Conservation (phyloP, 768 basidiomycete species). For the Dictyophora rubrovolvata region DNA sequence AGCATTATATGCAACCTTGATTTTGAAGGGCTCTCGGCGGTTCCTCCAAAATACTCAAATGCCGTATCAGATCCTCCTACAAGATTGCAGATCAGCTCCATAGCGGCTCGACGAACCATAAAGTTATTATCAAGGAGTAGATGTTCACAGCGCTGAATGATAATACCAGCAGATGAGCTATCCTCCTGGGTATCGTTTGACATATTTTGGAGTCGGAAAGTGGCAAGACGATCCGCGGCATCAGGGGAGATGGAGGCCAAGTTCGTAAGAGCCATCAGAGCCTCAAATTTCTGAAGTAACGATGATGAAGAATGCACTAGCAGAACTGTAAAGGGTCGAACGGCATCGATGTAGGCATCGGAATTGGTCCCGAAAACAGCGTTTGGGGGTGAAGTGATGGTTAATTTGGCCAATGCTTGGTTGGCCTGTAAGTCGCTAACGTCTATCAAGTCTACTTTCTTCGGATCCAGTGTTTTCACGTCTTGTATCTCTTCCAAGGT, state of each 20-base stretch:
- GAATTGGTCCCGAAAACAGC: conserved; percentile 85
- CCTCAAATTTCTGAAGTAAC: conserved; percentile 82
- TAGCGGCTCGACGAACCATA: conserved; percentile 77
- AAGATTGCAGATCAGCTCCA: conserved; percentile 89
- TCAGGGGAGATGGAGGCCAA: conserved; percentile 68
- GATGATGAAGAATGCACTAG: conserved; percentile 59
- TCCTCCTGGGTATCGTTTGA: conserved; percentile 20
- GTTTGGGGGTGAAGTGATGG: conserved; percentile 84
- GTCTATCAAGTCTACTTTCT: conserved; percentile 26
- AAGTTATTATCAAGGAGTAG: conserved; percentile 74
- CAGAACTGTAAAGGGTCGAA: conserved; percentile 68
- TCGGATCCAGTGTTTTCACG: conserved; percentile 14
- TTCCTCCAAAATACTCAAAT: conserved; percentile 62
- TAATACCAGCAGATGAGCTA: conserved; percentile 26
- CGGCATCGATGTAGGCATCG: conserved; percentile 68
- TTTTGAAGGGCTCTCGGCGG: conserved; percentile 24
- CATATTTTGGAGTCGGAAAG: background rate
- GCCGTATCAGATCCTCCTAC: conserved; percentile 64
- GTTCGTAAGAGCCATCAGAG: conserved; percentile 94
- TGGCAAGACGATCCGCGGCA: conserved; percentile 55
- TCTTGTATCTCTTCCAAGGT: conserved; percentile 23
- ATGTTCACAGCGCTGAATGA: conserved; percentile 59
- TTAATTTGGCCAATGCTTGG: conserved; percentile 86
- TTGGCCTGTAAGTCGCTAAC: conserved; percentile 47
- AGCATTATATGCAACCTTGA: conserved; percentile 74